Base-by-base conservation (phyloP, 768 basidiomycete genomes). In the Boletus edulis region DNA sequence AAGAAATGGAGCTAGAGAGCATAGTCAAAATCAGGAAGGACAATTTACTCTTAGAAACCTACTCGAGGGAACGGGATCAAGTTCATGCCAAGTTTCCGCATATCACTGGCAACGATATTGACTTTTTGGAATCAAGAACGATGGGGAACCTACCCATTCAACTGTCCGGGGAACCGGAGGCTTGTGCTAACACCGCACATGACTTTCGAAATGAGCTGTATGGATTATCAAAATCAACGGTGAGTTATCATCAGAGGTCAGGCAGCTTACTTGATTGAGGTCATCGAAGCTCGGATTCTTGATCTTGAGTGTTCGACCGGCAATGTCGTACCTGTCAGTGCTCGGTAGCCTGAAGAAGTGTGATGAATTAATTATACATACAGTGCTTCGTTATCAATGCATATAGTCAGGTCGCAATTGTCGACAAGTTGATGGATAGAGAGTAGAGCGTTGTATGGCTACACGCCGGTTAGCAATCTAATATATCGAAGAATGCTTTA, bases 171-270 rank as follows among this genome's bases (percentile, higher is more conserved):
- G 78, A 95, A 94, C 39, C 93, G 87, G 54, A 95, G 75, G 63
- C 90, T 90, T 3, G 94, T 96, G 66, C 90, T 94, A 46, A 95
- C 86, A 45, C 96, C 96, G 57, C 90, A 89, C 92, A 98, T 96
- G 37, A 96, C 93, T 67, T 85, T 86, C 1, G 94, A 80, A 47
- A 97, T 84, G 37, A 96, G 73, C 83, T 86, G 55, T 4, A 43
- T 49, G 52, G 18, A 49, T 41, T 37, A 22, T 39, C 22, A 45
- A 20, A 39, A 42, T 50, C 11, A 44, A 32, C 15, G n/a, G 7
- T 5, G 51, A 18, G 9, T 13, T 49, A 17, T 6, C n/a, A 17
- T 6, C n/a, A 20, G 40, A 49, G 31, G 17, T 34, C 37, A 40
- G 49, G 10, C 20, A 17, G 39, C 78, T n/a, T 66, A 87, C 89